Evolutionary conservation across 225 moss, liverwort and hornwort species (phyloP).

Genomic region (Anthoceros angustus): DNA sequence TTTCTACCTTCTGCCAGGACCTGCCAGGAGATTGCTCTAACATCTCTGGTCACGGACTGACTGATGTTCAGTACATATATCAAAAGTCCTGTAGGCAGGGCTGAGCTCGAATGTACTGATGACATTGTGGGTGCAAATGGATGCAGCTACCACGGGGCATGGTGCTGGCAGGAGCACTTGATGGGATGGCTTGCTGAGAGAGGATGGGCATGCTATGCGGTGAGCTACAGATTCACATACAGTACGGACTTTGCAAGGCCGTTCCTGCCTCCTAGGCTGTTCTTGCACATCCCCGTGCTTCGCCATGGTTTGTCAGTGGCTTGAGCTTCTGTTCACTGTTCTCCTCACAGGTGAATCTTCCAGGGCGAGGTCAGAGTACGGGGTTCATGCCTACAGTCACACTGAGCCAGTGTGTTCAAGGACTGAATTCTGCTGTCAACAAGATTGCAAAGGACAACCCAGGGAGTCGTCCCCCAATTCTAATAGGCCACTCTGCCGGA

Average conservation of each 20-base stretch:
- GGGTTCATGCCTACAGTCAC: neutral
- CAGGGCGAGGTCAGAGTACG: neutral
- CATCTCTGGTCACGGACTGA: no score
- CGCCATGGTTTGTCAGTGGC: neutral
- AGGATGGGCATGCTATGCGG: slow-evolving; percentile 2
- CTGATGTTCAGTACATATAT: neutral
- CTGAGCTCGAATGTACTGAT: neutral
- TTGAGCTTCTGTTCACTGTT: neutral
- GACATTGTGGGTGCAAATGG: neutral
- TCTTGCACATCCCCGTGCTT: neutral
- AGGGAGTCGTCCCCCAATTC: neutral
- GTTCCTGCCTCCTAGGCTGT: slow-evolving; percentile 2
- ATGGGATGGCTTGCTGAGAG: neutral
- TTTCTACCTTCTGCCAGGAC: no score
- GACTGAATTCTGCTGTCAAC: neutral
- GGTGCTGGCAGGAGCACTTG: slow-evolving; percentile 3
- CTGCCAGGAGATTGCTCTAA: no score
- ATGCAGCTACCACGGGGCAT: slow-evolving; percentile 2
- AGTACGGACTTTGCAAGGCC: neutral
- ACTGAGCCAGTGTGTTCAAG: neutral
- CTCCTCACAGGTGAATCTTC: slow-evolving; percentile 1
- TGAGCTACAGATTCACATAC: neutral
- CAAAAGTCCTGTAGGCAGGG: neutral
- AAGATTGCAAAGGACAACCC: neutral
- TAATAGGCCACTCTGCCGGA: neutral